Base-by-base conservation (phyloP, 176 grass and related monocot species). In the Aechmea fasciata region DNA sequence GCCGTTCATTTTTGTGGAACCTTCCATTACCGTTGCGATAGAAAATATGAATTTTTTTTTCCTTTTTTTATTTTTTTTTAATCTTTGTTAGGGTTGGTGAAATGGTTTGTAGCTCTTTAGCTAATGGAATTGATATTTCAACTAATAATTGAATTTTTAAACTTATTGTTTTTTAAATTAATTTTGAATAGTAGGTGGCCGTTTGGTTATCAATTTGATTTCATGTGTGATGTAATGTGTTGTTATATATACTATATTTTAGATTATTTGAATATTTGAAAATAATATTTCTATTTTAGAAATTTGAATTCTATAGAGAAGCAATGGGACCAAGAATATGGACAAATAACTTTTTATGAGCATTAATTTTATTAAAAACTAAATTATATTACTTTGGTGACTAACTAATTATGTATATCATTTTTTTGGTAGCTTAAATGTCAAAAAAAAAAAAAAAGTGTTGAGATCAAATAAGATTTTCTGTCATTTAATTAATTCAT, bases 61-160 rank as follows among this genome's bases (percentile, higher is more conserved):
- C 14, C 4, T 17, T 59, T 59, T 59, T 59, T 54, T 13, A 15
- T 13, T 9, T 11, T 59, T 59, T 59, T 59, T 17, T 10, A 59
- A 18, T 15, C 28, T 19, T 6, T 0, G 13, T 49, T 24, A 2
- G 0, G 15, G 24, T 11, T 10, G 14, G 15, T 19, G 12, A 49
- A 18, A n/a, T n/a, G 10, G 13, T 47, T 67, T 5, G 41, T 1
- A 26, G 25, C 25, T 26, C 1, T 47, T 66, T 29, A 66, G 22
- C 28, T 66, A 47, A 7, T 33, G 6, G 28, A 67, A 67, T 49
- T 67, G 65, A 67, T 67, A 48, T 67, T 59, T 14, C 54, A 59
- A 59, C 54, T 59, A 59, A 14, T 15, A 59, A 20, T 20, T 59
- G 14, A 10, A 3, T 55, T 55, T 55, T 14, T 55, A n/a, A 55